Evolutionary conservation across 2,329 filamentous ascomycete genomes (phyloP).

Genomic region (Neofusicoccum laricinum): DNA sequence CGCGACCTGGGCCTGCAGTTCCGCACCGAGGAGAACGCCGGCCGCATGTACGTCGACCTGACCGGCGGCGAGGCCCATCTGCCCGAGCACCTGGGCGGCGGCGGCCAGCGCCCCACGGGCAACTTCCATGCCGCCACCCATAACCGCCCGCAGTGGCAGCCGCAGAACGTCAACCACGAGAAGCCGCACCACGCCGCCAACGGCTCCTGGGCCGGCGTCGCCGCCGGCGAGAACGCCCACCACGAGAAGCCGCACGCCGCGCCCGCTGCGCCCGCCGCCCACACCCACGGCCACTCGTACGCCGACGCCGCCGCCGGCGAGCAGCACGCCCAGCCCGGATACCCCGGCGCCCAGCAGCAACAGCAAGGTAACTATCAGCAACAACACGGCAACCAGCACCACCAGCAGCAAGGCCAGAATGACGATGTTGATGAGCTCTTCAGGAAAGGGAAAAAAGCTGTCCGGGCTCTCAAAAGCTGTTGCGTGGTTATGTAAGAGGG

Average conservation of each 20-base stretch:
- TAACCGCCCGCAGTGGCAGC: conserved; percentile 25
- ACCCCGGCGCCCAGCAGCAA: conserved; percentile 34
- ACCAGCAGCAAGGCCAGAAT: conserved; percentile 47
- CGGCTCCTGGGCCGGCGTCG: neutral
- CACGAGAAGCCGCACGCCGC: neutral
- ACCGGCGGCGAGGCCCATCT: conserved; percentile 64
- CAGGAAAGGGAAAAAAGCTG: conserved; percentile 58
- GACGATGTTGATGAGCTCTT: conserved; percentile 60
- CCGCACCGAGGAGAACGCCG: conserved; percentile 82
- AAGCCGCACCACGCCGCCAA: neutral
- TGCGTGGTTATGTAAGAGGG: conserved; percentile 67
- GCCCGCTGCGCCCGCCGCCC: neutral
- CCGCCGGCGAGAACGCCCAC: neutral
- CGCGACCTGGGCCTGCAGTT: conserved; percentile 78
- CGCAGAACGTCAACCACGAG: neutral
- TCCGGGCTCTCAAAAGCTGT: conserved; percentile 65
- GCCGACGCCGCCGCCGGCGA: neutral
- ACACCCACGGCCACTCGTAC: neutral
- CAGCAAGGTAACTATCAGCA: conserved; percentile 46
- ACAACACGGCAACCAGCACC: conserved; percentile 30
- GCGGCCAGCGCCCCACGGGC: conserved; percentile 39
- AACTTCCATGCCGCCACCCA: conserved; percentile 35
- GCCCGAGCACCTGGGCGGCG: conserved; percentile 37
- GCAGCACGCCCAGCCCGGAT: conserved; percentile 28
- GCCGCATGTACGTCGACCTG: conserved; percentile 84